Base-by-base conservation (phyloP, 352 stramenopile genomes). In the Globisporangium lucens region DNA sequence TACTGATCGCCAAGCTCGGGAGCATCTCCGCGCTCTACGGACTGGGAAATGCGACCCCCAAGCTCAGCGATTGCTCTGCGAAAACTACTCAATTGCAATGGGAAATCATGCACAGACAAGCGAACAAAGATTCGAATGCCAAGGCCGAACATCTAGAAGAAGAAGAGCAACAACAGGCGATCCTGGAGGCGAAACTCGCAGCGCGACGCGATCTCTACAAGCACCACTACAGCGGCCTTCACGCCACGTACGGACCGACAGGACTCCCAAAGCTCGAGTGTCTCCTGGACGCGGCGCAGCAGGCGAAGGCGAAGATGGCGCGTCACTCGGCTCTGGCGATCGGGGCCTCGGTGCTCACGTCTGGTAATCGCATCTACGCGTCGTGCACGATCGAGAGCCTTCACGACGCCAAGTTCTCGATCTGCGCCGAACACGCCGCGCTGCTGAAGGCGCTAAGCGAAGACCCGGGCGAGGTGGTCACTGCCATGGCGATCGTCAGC, bases 401-500 rank as follows among this genome's bases (percentile, higher is more conserved):
- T 4, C 72, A 77, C 9, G 72, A 85, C 46, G 33, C 63, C 56
- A 73, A 71, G 56, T 73, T 73, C 56, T 69, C 70, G 24, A 57
- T 92, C 20, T 92, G 83, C 53, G 83, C 82, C 36, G 83, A 92
- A 70, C 78, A 77, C 24, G 82, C 71, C 7, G 78, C 64, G 13
- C 57, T 92, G 22, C 67, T 89, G 30, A 88, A 92, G 62, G 72
- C 80, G 63, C 51, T 82, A 17, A 75, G 67, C 1, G 73, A 67
- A 43, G 63, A 62, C 17, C 27, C 46, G 10, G 29, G 43, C 33
- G 71, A 74, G 35, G 67, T 76, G 9, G 63, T 88, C 0, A 61
- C 77, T 10, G 82, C 80, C 0, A 72, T 93, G 63, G 82, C 79
- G 13, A 84, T 91, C 49, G 83, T 79, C 56, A 90, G 78, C 73